Conservation (phyloP, 2,329 filamentous ascomycete genomes). For the Colletotrichum australisinense region DNA sequence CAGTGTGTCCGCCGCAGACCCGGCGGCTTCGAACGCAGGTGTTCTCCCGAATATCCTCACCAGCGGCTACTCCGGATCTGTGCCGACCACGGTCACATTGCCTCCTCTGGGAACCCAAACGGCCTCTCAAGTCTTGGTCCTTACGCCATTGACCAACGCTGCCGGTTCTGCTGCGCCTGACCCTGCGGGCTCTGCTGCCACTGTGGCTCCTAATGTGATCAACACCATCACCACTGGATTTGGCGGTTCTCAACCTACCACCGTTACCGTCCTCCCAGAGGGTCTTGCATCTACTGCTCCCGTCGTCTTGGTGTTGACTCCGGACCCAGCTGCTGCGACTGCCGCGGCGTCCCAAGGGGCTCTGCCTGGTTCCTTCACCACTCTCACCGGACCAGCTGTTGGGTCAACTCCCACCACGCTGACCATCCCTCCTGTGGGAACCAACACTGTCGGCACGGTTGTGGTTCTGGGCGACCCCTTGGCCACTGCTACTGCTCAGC, state of each 20-base stretch:
- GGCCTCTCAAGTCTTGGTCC: not conserved
- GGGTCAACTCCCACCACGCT: slow-evolving; percentile 11
- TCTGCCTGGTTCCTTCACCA: slow-evolving; percentile 13
- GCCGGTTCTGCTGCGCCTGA: not conserved
- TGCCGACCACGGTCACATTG: slow-evolving; percentile 15
- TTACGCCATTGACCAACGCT: slow-evolving; percentile 8
- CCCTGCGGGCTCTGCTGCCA: not conserved
- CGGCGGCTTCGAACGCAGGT: not conserved
- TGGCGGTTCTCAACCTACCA: not conserved
- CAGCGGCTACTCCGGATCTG: slow-evolving; percentile 9
- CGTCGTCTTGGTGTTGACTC: slow-evolving; percentile 17
- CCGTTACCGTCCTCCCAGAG: not conserved
- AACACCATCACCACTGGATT: slow-evolving; percentile 15
- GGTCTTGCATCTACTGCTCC: not conserved
- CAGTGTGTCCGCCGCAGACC: not conserved
- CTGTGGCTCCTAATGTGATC: not conserved
- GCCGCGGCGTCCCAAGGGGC: not conserved
- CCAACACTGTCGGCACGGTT: not conserved
- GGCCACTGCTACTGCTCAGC: not conserved
- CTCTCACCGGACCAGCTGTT: not conserved
- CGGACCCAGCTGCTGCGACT: not conserved
- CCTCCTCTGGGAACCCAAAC: slow-evolving; percentile 8
- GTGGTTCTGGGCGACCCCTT: slow-evolving; percentile 5
- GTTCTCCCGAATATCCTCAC: slow-evolving; percentile 10
- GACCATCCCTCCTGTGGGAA: slow-evolving; percentile 13